Conservation (phyloP, 1,139 yeast genomes). For the Saccharomycopsis crataegensis region DNA sequence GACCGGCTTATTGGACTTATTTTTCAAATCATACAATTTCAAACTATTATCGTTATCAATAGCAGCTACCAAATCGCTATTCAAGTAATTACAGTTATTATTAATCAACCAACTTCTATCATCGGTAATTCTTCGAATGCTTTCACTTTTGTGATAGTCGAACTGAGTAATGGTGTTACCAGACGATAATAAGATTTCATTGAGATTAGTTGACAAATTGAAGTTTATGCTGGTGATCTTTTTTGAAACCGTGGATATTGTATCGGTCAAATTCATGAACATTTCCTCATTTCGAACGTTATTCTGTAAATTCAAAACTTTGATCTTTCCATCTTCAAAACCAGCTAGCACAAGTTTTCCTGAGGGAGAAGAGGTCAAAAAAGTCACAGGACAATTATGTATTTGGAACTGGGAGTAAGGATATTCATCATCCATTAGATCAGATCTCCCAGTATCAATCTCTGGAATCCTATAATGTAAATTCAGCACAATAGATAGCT, state of each 20-base stretch:
- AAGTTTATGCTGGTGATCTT: slow-evolving; percentile 3
- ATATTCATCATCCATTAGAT: neutral
- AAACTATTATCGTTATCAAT: slow-evolving; percentile 14
- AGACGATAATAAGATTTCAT: slow-evolving; percentile 6
- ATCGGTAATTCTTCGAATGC: slow-evolving; percentile 10
- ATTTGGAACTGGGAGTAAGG: slow-evolving; percentile 9
- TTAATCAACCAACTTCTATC: slow-evolving; percentile 11
- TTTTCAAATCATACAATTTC: slow-evolving; percentile 12
- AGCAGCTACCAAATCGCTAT: neutral
- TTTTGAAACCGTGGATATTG: slow-evolving; percentile 8
- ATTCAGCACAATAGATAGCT: too few species aligned
- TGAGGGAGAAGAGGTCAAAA: slow-evolving; percentile 1
- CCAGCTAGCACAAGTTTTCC: slow-evolving; percentile 11
- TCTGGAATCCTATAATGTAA: neutral
- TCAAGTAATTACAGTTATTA: slow-evolving; percentile 7
- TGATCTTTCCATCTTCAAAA: slow-evolving; percentile 13
- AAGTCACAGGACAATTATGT: slow-evolving; percentile 11
- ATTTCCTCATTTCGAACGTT: neutral
- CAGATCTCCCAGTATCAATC: neutral
- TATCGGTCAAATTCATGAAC: neutral
- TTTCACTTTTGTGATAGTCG: slow-evolving; percentile 1
- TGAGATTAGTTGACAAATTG: neutral
- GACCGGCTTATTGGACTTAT: slow-evolving; percentile 7
- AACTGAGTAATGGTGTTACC: slow-evolving; percentile 9
- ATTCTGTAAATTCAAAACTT: neutral